Evolutionary conservation across 371 early-diverging fungal species (phyloP).

Genomic region (Nematocida sp.): DNA sequence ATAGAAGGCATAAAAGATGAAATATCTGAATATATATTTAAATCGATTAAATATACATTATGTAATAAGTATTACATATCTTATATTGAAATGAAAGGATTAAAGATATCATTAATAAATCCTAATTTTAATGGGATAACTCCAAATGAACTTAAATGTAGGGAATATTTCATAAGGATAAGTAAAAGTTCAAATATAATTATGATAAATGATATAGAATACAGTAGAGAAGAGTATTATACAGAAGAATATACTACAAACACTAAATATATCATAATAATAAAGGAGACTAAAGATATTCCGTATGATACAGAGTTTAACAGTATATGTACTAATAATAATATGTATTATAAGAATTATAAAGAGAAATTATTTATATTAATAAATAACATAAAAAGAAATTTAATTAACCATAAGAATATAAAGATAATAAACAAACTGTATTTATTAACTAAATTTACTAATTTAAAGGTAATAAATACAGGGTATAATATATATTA

Average conservation of each 20-base stretch:
- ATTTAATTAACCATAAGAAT: background rate
- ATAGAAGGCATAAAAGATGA: constrained; percentile 56
- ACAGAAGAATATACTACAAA: constrained; percentile 28
- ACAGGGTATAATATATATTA: constrained; percentile 42
- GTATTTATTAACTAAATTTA: constrained; percentile 34
- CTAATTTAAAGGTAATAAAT: constrained; percentile 31
- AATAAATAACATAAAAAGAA: constrained; percentile 18
- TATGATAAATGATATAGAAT: constrained; percentile 2
- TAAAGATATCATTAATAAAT: constrained; percentile 29
- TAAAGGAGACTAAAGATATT: constrained; percentile 3
- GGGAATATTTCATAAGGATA: constrained; percentile 27
- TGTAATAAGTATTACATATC: background rate
- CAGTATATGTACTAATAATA: background rate
- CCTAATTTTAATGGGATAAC: constrained; percentile 13
- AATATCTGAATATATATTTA: constrained; percentile 28
- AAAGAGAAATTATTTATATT: constrained; percentile 29
- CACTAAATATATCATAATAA: constrained; percentile 33
- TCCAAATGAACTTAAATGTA: constrained; percentile 34
- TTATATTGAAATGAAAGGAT: constrained; percentile 35
- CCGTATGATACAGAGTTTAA: background rate
- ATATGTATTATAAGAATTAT: constrained; percentile 13
- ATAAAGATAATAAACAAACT: constrained; percentile 14
- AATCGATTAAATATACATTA: constrained; percentile 2
- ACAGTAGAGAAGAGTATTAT: constrained; percentile 47
- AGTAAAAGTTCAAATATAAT: background rate